Conservation (phyloP, 108 stramenopile species). For the Skeletonema tropicum region DNA sequence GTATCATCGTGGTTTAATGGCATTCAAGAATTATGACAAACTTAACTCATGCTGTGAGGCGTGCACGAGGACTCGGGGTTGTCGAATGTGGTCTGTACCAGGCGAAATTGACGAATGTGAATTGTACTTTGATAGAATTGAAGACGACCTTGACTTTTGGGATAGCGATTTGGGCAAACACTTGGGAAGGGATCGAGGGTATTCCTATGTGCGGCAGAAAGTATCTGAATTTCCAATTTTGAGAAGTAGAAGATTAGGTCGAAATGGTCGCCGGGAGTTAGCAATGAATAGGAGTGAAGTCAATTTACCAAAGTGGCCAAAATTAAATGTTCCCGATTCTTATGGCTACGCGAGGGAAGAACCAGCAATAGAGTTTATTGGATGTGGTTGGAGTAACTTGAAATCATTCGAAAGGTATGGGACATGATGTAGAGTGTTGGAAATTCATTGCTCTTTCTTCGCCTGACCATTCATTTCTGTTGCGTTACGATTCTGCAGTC, state of each 20-base stretch:
- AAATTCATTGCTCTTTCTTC: background rate
- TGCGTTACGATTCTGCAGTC: constrained; percentile 5
- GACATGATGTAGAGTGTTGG: background rate
- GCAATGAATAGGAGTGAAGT: background rate
- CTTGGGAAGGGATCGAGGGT: constrained; percentile 20
- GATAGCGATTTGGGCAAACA: constrained; percentile 10
- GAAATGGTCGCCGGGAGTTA: background rate
- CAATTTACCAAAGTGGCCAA: background rate
- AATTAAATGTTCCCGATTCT: background rate
- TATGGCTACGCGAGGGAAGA: constrained; percentile 12
- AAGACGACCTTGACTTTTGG: constrained; percentile 30
- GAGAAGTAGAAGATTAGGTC: constrained; percentile 13
- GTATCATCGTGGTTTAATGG: constrained; percentile 27
- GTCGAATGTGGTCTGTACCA: constrained; percentile 26
- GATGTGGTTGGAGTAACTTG: constrained; percentile 50
- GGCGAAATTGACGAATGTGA: constrained; percentile 42
- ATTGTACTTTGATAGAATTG: constrained; percentile 35
- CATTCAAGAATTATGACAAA: constrained; percentile 32
- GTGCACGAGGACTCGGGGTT: constrained; percentile 17
- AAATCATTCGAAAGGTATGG: constrained; percentile 31
- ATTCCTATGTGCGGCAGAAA: constrained; percentile 18
- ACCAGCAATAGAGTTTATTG: constrained; percentile 23
- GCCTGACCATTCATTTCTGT: background rate
- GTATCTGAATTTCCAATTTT: constrained; percentile 9
- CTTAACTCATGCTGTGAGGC: constrained; percentile 26